These are phyloP conservation scores for Suillus cothurnatus DNA, from an alignment of 768 basidiomycete genomes.

Conservation along the genomic window DNA sequence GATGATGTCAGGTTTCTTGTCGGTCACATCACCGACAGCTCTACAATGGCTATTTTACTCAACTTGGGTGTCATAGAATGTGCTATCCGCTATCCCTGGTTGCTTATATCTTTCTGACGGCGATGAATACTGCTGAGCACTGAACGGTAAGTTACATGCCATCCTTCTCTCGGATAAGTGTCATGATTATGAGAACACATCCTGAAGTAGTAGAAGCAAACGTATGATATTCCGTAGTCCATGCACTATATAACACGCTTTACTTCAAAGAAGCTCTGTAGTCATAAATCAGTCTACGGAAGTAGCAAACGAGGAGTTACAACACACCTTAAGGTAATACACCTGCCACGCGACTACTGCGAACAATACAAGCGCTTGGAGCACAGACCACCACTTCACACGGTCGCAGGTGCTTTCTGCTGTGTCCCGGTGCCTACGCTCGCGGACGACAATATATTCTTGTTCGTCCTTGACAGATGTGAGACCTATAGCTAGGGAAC, in stretches of 20 bases:
- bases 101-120: neutral
- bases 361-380: constrained; percentile 86
- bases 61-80: neutral
- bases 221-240: neutral
- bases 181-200: neutral
- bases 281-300: constrained; percentile 43
- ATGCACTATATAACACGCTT: constrained; percentile 71
- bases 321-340: constrained; percentile 85
- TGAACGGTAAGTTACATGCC: neutral
- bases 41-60: neutral
- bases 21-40: neutral
- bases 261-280: constrained; percentile 74
- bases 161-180: neutral
- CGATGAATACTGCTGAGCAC: neutral
- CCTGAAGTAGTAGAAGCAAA: neutral
- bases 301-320: neutral
- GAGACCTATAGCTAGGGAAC: constrained; percentile 77
- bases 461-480: constrained; percentile 96
- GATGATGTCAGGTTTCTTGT: neutral
- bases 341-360: constrained; percentile 96
- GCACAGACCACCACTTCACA: constrained; percentile 98
- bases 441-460: constrained; percentile 96
- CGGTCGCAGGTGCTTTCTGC: constrained; percentile 91
- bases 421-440: constrained; percentile 91
- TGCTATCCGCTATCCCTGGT: too few species aligned